Conservation (phyloP, 352 stramenopile species). For the Globisporangium emineosum region DNA sequence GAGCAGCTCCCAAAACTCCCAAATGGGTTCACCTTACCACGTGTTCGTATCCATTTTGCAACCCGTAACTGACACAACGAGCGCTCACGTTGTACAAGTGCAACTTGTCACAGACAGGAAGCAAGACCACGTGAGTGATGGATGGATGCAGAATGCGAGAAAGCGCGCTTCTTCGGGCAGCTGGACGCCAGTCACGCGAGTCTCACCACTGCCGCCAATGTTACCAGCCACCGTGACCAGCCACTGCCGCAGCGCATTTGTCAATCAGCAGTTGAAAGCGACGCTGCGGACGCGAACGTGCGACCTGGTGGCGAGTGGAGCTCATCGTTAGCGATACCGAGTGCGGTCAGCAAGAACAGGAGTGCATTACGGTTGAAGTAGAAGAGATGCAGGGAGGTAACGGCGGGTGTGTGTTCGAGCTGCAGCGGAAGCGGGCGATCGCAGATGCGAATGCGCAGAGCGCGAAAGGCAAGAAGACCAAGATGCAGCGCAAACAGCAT, state of each 20-base stretch:
- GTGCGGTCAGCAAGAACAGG: neutral
- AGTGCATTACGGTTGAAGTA: neutral
- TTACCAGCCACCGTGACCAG: constrained; percentile 4
- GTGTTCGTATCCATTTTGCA: too few species aligned
- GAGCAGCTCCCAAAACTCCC: too few species aligned
- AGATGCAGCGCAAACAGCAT: constrained; percentile 15
- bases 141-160: constrained; percentile 22
- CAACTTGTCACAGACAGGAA: too few species aligned
- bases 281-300: neutral
- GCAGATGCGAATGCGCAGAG: neutral
- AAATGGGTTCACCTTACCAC: too few species aligned
- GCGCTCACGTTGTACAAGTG: too few species aligned
- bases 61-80: too few species aligned
- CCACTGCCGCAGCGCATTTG: neutral
- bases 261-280: neutral
- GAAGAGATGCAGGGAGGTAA: neutral
- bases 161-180: constrained; percentile 44
- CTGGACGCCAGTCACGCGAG: constrained; percentile 42
- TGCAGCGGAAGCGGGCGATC: constrained; percentile 1
- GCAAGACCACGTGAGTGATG: constrained; percentile 18
- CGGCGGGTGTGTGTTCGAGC: neutral
- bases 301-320: neutral
- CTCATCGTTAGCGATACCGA: neutral
- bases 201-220: neutral
- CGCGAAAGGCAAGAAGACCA: neutral